Percentiles rank a stretch among this genome's conserved stretches.
phyloP scores from a whole-genome alignment of 169 alveolate species.

The Amoebophrya sp. region DNA sequence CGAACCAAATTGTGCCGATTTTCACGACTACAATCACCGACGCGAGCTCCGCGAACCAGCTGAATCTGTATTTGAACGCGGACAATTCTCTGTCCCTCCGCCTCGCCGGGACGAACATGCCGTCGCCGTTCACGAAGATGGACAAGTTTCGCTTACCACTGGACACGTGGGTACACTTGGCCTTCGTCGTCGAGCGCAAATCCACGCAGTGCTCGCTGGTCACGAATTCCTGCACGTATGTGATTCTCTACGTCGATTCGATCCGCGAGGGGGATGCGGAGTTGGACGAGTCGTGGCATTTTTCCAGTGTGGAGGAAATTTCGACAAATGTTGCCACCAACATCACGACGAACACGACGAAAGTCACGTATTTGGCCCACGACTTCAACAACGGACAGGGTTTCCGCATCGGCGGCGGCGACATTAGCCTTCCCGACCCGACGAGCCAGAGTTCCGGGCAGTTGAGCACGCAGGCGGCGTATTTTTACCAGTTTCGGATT shows the following conservation, averaged over 20 bases:
- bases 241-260: not conserved
- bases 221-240: not conserved
- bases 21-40: not conserved
- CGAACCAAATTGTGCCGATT: not conserved
- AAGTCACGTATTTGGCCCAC: not conserved
- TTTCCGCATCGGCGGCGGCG: not conserved
- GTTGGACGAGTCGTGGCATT: not conserved
- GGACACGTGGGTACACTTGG: conserved; percentile 8
- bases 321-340: not conserved
- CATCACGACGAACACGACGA: not conserved
- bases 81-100: not conserved
- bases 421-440: not conserved
- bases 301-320: not conserved
- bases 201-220: not conserved
- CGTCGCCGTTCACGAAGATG: not conserved
- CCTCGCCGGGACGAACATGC: not conserved
- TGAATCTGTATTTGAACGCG: not conserved
- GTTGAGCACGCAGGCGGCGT: not conserved
- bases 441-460: too few species aligned
- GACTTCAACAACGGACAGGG: conserved; percentile 8
- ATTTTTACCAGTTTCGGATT: not conserved
- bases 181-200: not conserved
- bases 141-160: not conserved
- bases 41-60: not conserved
- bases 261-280: not conserved